phyloP scores from a whole-genome alignment of 768 basidiomycete genomes.

The Naganishia kalamii region DNA sequence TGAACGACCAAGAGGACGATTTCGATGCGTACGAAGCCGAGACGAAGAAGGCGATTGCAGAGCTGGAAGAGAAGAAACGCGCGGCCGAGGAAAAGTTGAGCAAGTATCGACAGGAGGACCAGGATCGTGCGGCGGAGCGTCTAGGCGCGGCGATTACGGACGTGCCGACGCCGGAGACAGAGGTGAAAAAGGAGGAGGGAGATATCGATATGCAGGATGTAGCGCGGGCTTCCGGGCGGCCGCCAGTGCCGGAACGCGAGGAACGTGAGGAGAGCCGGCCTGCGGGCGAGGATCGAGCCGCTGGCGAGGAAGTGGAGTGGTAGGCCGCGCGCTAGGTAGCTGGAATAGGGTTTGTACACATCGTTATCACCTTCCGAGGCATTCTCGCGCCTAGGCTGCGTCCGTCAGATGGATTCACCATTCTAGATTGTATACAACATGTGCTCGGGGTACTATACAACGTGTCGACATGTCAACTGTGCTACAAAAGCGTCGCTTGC shows the following conservation, averaged over 20 bases:
- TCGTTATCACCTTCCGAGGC: too few species aligned
- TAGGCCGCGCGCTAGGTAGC: background rate
- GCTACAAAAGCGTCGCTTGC: constrained; percentile 1
- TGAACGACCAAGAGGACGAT: constrained; percentile 30
- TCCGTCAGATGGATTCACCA: too few species aligned
- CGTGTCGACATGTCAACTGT: constrained; percentile 3
- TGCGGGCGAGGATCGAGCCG: constrained; percentile 1
- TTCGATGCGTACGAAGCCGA: constrained; percentile 12
- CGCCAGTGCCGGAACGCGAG: constrained; percentile 4
- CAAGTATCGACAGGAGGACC: constrained; percentile 14
- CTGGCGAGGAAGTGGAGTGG: constrained; percentile 9
- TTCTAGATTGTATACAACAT: constrained; percentile 17
- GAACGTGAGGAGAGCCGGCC: constrained; percentile 3
- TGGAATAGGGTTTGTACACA: too few species aligned
- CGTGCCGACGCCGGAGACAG: background rate
- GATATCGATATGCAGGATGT: constrained; percentile 18
- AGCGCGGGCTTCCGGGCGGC: background rate
- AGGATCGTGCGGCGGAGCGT: constrained; percentile 12
- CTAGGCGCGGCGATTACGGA: constrained; percentile 3
- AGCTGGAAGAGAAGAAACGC: constrained; percentile 8
- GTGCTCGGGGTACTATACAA: constrained; percentile 10
- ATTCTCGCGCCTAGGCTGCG: too few species aligned
- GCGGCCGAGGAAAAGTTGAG: constrained; percentile 17
- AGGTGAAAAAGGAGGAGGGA: background rate
- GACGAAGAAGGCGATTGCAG: background rate